Evolutionary conservation across 805 yeast species (phyloP).

Genomic region (Pichia scutulata): DNA sequence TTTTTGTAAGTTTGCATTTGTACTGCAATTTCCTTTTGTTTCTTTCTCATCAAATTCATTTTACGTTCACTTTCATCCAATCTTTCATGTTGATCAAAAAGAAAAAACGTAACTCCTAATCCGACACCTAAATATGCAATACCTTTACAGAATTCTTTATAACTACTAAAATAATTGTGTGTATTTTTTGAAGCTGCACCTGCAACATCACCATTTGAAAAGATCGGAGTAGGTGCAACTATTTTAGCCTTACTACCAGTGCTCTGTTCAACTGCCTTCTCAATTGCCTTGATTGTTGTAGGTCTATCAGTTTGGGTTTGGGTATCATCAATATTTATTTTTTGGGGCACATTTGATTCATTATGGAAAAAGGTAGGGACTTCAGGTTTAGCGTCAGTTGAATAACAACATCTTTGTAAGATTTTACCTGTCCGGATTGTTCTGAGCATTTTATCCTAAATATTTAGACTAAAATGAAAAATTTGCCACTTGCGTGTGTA

Average conservation of each 20-base stretch:
- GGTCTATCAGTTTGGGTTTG: background rate
- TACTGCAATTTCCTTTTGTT: conserved; percentile 34
- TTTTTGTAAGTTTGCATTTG: conserved; percentile 44
- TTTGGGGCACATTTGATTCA: conserved; percentile 1
- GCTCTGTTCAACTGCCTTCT: background rate
- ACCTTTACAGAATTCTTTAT: conserved; percentile 8
- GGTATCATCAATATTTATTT: background rate
- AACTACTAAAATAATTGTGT: conserved; percentile 1
- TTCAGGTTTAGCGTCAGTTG: background rate
- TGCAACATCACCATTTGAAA: background rate
- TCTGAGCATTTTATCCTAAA: background rate
- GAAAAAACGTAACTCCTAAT: conserved; percentile 3
- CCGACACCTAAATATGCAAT: conserved; percentile 12
- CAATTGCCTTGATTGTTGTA: background rate
- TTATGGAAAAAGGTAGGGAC: conserved; percentile 8
- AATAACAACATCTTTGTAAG: background rate
- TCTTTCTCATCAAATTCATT: conserved; percentile 17
- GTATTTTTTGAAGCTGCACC: background rate
- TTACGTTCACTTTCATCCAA: conserved; percentile 21
- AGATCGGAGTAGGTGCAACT: conserved; percentile 2
- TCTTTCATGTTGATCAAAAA: conserved; percentile 17
- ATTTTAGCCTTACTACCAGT: background rate
- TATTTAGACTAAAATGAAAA: background rate
- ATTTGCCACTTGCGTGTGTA: background rate
- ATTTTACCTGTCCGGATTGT: background rate